Conservation (phyloP, 164 flowering plant species). For the Magnolia kwangsiensis region DNA sequence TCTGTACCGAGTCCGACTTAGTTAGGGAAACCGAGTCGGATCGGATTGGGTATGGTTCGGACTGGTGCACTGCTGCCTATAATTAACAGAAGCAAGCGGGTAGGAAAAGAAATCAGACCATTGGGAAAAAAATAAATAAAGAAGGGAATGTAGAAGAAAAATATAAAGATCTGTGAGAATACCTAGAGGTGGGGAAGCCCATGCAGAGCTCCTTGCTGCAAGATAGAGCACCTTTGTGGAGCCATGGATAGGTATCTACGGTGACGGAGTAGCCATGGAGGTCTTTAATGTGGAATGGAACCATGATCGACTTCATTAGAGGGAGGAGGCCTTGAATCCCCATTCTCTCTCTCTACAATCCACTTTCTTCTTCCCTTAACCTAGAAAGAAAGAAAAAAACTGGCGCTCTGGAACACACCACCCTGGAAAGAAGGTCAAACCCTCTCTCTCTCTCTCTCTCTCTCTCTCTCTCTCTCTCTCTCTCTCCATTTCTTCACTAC, state of each 20-base stretch:
- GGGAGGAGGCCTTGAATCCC: conserved; percentile 94
- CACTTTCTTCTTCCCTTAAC: too few species aligned
- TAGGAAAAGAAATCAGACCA: not conserved
- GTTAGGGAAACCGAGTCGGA: too few species aligned
- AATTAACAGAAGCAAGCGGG: not conserved
- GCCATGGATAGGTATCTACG: conserved; percentile 96
- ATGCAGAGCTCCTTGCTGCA: conserved; percentile 92
- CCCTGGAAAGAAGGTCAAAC: too few species aligned
- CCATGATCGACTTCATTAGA: conserved; percentile 80
- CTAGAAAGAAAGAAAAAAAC: too few species aligned
- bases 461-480: too few species aligned
- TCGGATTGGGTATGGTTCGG: too few species aligned
- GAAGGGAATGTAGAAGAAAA: conserved; percentile 2
- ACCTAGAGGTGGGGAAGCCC: conserved; percentile 76
- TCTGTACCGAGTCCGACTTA: too few species aligned
- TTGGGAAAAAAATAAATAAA: not conserved
- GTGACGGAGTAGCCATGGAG: conserved; percentile 71
- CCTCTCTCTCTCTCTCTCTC: too few species aligned
- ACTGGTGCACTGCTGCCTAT: not conserved
- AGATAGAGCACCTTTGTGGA: conserved; percentile 91
- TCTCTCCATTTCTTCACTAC: too few species aligned
- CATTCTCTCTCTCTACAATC: conserved; percentile 29
- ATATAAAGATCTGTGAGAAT: conserved; percentile 1
- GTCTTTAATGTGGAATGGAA: conserved; percentile 74
- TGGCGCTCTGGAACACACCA: too few species aligned